Percentiles rank a stretch among this genome's conserved stretches.
Evolutionary conservation across 352 stramenopile species (phyloP).

Genomic region (Globisporangium irregulare): DNA sequence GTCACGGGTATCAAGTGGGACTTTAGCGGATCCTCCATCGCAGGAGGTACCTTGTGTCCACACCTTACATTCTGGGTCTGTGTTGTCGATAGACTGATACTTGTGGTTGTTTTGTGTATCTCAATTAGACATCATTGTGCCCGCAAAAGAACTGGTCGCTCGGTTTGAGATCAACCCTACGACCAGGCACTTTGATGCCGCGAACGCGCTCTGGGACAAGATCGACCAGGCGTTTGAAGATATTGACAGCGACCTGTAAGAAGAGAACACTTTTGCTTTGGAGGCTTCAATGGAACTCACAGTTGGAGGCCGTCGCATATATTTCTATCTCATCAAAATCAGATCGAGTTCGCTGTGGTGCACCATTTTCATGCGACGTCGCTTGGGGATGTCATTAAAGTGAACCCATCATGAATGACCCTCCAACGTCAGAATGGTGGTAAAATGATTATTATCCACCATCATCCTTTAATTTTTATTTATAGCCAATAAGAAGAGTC

Average conservation of each 20-base stretch:
- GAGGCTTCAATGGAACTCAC: not conserved
- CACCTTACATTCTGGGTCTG: not conserved
- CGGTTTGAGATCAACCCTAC: constrained; percentile 55
- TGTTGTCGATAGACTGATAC: not conserved
- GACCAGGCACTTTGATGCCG: constrained; percentile 51
- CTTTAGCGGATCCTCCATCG: constrained; percentile 48
- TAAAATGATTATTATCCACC: not conserved
- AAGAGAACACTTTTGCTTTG: not conserved
- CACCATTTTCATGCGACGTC: not conserved
- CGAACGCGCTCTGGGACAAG: constrained; percentile 65
- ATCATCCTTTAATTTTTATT: not conserved
- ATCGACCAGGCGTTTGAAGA: constrained; percentile 70
- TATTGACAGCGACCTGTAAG: constrained; percentile 46
- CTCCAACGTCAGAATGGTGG: not conserved
- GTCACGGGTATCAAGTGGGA: constrained; percentile 82
- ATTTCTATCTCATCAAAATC: not conserved
- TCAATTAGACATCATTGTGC: constrained; percentile 56
- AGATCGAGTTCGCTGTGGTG: not conserved
- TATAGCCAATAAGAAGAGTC: not conserved
- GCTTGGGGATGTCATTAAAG: constrained; percentile 7
- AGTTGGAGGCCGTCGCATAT: not conserved
- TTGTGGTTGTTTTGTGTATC: not conserved
- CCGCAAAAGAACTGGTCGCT: constrained; percentile 48
- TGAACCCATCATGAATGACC: not conserved
- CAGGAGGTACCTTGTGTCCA: constrained; percentile 27